Evolutionary conservation across 2,329 filamentous ascomycete species (phyloP).

Genomic region (Canariomyces notabilis): DNA sequence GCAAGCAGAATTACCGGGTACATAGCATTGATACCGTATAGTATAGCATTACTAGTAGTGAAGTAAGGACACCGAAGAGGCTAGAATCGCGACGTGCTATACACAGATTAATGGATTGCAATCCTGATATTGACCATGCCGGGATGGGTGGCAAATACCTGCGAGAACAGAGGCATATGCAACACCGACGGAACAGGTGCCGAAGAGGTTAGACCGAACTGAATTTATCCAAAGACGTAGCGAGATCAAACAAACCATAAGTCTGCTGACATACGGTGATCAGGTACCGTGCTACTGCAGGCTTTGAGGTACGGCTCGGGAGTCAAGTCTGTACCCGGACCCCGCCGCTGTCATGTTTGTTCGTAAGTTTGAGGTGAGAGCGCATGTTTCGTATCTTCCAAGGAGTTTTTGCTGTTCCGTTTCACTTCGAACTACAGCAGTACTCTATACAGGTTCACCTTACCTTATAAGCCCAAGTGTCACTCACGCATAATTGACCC

Average conservation of each 20-base stretch:
- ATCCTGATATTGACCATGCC: too few relatives aligned
- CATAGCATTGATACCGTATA: neutral
- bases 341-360: too few relatives aligned
- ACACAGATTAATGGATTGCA: neutral
- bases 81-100: neutral
- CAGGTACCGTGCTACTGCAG: neutral
- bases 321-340: neutral
- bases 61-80: neutral
- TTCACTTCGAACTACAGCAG: neutral
- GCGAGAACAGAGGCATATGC: too few relatives aligned
- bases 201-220: neutral
- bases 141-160: too few relatives aligned
- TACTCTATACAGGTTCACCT: neutral
- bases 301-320: neutral
- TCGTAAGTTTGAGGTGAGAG: too few relatives aligned
- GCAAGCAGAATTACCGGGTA: neutral
- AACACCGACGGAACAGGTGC: neutral
- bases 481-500: too few relatives aligned
- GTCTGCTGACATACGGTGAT: neutral
- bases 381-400: too few relatives aligned
- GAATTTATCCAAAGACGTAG: conserved; percentile 5
- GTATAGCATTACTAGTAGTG: too few relatives aligned
- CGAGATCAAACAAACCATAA: neutral
- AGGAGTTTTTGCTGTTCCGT: too few relatives aligned
- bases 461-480: neutral